phyloP scores from a whole-genome alignment of 2,329 filamentous ascomycete species.

The Plectosphaerella sp. region DNA sequence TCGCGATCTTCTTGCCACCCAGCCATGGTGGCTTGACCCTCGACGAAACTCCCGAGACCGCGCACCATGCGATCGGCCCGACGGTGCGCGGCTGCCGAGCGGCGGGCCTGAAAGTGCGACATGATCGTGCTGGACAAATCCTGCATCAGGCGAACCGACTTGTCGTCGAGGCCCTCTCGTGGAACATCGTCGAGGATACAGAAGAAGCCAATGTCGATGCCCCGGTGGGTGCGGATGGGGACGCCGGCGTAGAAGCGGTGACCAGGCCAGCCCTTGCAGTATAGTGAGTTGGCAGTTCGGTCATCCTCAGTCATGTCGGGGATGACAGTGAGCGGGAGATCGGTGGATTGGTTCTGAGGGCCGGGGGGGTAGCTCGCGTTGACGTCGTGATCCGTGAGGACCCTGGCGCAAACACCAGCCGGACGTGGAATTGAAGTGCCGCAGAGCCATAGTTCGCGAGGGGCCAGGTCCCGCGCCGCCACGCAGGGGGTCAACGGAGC shows the following conservation, averaged over 20 bases:
- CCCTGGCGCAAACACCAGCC: not conserved
- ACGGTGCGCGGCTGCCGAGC: conserved; percentile 18
- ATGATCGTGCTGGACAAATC: conserved; percentile 25
- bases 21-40: conserved; percentile 23
- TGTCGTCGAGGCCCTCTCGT: conserved; percentile 17
- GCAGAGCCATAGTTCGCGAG: not conserved
- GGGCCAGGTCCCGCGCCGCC: not conserved
- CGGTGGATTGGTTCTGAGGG: not conserved
- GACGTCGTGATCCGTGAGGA: not conserved
- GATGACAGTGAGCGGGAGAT: not conserved
- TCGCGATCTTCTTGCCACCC: conserved; percentile 13
- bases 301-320: not conserved
- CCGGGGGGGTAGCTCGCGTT: not conserved
- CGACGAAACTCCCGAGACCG: conserved; percentile 29
- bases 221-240: conserved; percentile 32
- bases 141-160: conserved; percentile 19
- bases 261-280: not conserved
- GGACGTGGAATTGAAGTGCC: not conserved
- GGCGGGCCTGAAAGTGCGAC: conserved; percentile 27
- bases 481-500: not conserved
- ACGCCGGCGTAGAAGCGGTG: conserved; percentile 25
- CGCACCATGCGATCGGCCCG: conserved; percentile 30
- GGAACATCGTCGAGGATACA: conserved; percentile 26
- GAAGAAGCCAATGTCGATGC: conserved; percentile 37
- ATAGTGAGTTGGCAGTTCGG: not conserved